Evolutionary conservation across 495 filamentous ascomycete genomes (phyloP).

Genomic region (Lasiosphaeriaceae sp.): DNA sequence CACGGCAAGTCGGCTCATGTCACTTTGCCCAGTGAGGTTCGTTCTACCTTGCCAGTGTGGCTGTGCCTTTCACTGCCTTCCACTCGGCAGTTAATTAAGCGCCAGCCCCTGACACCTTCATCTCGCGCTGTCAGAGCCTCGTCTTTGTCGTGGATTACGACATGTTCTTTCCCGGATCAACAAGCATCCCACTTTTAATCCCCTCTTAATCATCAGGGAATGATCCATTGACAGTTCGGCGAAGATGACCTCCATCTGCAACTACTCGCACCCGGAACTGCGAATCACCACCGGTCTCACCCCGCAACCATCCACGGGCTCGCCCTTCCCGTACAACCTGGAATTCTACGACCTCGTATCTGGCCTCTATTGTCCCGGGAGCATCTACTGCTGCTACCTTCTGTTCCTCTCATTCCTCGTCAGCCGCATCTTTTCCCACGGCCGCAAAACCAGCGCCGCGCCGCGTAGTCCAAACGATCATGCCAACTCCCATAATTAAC

Average conservation of each 20-base stretch:
- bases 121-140: no score
- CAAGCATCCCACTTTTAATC: no score
- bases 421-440: background rate
- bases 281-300: background rate
- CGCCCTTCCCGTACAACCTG: conserved; percentile 3
- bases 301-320: background rate
- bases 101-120: no score
- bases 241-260: background rate
- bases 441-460: no score
- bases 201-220: background rate
- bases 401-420: background rate
- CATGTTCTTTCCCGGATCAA: no score
- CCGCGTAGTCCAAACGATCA: background rate
- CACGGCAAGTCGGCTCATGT: no score
- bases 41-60: no score
- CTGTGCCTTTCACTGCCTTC: no score
- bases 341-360: conserved; percentile 3
- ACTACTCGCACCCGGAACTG: conserved; percentile 1
- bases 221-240: background rate
- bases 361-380: conserved; percentile 4
- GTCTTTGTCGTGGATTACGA: no score
- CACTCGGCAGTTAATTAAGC: no score
- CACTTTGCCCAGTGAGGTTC: no score
- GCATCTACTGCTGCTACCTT: conserved; percentile 1
- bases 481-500: background rate